Evolutionary conservation across 371 early-diverging fungal genomes (phyloP).

Genomic region (Sporodiniella umbellata): DNA sequence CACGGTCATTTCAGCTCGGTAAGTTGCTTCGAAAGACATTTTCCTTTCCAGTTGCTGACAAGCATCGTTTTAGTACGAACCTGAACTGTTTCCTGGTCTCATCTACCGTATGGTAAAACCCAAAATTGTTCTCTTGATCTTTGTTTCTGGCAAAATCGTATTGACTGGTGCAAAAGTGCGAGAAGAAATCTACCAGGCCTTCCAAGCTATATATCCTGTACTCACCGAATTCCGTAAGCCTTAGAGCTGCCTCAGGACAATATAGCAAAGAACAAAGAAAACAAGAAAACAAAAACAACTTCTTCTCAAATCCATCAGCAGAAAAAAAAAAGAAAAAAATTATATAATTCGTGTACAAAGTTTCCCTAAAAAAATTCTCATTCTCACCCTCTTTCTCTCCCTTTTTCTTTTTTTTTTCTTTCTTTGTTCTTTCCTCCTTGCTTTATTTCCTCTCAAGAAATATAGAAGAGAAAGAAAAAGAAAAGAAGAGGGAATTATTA

Average conservation of each 20-base stretch:
- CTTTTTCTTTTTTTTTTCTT: too few relatives aligned
- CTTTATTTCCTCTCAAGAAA: too few relatives aligned
- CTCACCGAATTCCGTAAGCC: constrained; percentile 87
- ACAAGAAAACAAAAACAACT: too few relatives aligned
- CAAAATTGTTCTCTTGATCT: constrained; percentile 99
- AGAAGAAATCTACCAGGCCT: constrained; percentile 99
- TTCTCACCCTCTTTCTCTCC: not conserved
- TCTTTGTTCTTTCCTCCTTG: too few relatives aligned
- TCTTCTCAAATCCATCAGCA: not conserved
- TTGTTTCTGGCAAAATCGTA: constrained; percentile 99
- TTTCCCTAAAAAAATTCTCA: not conserved
- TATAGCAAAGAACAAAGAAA: too few relatives aligned
- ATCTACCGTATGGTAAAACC: constrained; percentile 99
- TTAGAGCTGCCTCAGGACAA: constrained; percentile 38
- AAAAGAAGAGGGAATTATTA: too few relatives aligned
- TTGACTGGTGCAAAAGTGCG: constrained; percentile 99
- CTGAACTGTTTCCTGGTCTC: constrained; percentile 99
- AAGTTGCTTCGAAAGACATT: too few relatives aligned
- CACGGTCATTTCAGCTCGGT: constrained; percentile 98
- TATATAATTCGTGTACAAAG: not conserved
- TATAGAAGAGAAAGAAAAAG: too few relatives aligned
- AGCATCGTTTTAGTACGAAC: constrained; percentile 85
- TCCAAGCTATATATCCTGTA: constrained; percentile 99
- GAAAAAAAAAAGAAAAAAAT: not conserved
- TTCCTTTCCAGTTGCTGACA: not conserved